Conservation (phyloP, 2,329 filamentous ascomycete species). For the Akanthomyces lecanii region DNA sequence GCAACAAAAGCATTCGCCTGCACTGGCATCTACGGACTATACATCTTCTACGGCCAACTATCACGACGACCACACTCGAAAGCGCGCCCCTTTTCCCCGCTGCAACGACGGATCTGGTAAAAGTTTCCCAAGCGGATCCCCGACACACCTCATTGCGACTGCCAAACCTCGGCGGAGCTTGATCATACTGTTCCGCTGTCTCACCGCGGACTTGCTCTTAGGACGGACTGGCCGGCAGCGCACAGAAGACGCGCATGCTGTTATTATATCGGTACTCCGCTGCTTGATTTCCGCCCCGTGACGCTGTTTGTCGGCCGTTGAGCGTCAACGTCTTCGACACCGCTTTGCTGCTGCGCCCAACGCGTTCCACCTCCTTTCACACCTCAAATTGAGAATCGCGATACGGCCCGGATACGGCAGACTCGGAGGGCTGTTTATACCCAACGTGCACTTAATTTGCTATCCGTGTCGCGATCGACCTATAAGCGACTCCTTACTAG, state of each 20-base stretch:
- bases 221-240: background rate
- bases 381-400: background rate
- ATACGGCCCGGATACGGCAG: background rate
- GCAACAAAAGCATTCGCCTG: background rate
- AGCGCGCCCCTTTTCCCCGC: background rate
- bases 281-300: background rate
- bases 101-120: background rate
- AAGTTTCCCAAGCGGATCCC: constrained; percentile 9
- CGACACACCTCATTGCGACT: background rate
- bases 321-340: background rate
- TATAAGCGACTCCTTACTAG: background rate
- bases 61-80: background rate
- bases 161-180: background rate
- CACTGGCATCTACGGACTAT: too few species aligned
- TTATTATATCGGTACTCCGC: background rate
- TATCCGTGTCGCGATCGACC: background rate
- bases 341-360: background rate
- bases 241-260: background rate
- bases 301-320: background rate
- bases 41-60: background rate
- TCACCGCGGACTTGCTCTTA: background rate
- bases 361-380: background rate
- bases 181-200: background rate
- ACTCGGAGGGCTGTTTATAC: background rate
- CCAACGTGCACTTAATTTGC: background rate